phyloP scores from a whole-genome alignment of 441 rosid species.

The Euphorbia celastroides region DNA sequence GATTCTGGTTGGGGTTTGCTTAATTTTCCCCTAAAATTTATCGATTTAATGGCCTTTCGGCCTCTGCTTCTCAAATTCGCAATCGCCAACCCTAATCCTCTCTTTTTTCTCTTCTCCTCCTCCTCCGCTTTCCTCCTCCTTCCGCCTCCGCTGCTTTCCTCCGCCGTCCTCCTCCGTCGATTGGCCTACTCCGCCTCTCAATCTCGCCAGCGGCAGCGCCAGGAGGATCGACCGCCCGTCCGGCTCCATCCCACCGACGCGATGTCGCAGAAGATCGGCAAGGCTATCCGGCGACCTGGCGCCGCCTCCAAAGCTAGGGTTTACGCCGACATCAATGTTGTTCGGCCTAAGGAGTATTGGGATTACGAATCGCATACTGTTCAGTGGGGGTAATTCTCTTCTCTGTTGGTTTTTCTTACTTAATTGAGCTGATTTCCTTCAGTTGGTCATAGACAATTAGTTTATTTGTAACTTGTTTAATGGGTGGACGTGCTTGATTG shows the following conservation, averaged over 20 bases:
- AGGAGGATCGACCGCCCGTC: conserved; percentile 18
- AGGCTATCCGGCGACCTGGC: too few species aligned
- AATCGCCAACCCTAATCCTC: conserved; percentile 22
- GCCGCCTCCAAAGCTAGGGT: conserved; percentile 67
- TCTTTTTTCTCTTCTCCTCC: conserved; percentile 21
- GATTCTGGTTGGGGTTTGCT: conserved; percentile 3
- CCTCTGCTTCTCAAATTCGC: conserved; percentile 31
- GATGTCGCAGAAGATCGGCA: too few species aligned
- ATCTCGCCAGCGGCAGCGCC: conserved; percentile 28
- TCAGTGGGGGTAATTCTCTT: conserved; percentile 69
- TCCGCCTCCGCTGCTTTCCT: conserved; percentile 2
- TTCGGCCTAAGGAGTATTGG: conserved; percentile 86
- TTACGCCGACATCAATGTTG: conserved; percentile 65
- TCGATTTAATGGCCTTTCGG: conserved; percentile 67
- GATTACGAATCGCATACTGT: conserved; percentile 84
- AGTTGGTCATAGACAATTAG: too few species aligned
- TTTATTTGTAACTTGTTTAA: too few species aligned
- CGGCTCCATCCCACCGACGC: too few species aligned
- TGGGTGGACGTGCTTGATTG: too few species aligned
- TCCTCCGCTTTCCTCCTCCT: conserved; percentile 16
- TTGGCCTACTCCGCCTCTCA: conserved; percentile 37
- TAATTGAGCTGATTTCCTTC: too few species aligned
- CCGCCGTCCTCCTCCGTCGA: conserved; percentile 22
- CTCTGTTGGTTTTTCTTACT: neutral
- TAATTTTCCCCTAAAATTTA: neutral